Conservation (phyloP, 257 asterid genomes). For the Eustoma russellianum region DNA sequence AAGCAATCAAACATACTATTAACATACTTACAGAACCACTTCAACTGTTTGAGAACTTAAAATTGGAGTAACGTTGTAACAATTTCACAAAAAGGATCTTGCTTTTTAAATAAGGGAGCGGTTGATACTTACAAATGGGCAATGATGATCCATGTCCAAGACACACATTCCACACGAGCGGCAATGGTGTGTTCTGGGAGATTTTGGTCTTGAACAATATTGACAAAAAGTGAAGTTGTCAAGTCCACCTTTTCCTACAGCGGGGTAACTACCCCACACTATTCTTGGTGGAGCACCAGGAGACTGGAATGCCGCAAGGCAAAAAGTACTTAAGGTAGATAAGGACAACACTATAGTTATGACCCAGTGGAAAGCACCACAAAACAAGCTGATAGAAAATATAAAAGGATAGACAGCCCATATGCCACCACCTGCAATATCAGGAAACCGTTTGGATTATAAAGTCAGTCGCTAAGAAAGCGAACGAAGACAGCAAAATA, state of each 20-base stretch:
- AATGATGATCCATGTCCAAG: slow-evolving; percentile 97
- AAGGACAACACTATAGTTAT: slow-evolving; percentile 38
- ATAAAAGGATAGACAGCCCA: slow-evolving; percentile 75
- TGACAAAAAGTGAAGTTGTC: slow-evolving; percentile 73
- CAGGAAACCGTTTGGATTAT: slow-evolving; percentile 2
- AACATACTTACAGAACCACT: too few relatives aligned
- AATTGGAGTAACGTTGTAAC: too few relatives aligned
- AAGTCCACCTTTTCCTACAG: slow-evolving; percentile 90
- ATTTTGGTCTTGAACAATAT: slow-evolving; percentile 78
- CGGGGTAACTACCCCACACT: slow-evolving; percentile 92
- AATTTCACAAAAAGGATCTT: too few relatives aligned
- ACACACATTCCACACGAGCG: slow-evolving; percentile 85
- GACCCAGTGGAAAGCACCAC: slow-evolving; percentile 40
- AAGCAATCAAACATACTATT: too few relatives aligned
- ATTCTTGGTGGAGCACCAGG: slow-evolving; percentile 79
- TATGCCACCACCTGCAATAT: slow-evolving; percentile 67
- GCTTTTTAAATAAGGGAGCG: background rate
- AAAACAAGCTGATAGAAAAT: slow-evolving; percentile 44
- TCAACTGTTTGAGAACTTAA: too few relatives aligned
- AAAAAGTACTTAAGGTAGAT: slow-evolving; percentile 53
- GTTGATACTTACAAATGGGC: slow-evolving; percentile 81
- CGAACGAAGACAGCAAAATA: slow-evolving; percentile 2
- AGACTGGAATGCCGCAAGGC: slow-evolving; percentile 58
- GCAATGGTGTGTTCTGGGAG: slow-evolving; percentile 86
- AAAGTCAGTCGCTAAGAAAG: too few relatives aligned